Conservation (phyloP, 305 asterid species). For the Solanum hybrid region DNA sequence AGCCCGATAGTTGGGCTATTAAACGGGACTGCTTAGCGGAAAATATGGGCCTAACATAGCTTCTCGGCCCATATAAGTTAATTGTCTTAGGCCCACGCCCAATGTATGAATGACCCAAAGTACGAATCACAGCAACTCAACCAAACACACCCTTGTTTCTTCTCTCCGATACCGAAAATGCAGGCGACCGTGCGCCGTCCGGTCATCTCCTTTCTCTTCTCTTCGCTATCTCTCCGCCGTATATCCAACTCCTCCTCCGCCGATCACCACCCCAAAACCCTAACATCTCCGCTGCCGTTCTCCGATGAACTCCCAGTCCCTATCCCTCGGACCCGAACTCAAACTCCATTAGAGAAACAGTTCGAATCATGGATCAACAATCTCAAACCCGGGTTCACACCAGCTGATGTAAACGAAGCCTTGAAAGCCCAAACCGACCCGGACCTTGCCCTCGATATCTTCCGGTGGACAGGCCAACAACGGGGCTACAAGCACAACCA, state of each 20-base stretch:
- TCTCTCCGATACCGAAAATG: background rate
- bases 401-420: slow-evolving; percentile 55
- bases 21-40: background rate
- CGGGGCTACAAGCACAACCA: slow-evolving; percentile 69
- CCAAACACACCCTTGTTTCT: background rate
- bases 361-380: slow-evolving; percentile 69
- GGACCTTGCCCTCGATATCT: slow-evolving; percentile 83
- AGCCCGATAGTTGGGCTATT: background rate
- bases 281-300: slow-evolving; percentile 14
- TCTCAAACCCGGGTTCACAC: slow-evolving; percentile 79
- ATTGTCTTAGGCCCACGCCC: background rate
- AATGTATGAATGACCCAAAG: background rate
- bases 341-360: slow-evolving; percentile 63
- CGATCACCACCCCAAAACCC: slow-evolving; percentile 9
- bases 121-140: background rate
- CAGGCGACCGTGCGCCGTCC: background rate
- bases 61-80: background rate
- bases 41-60: background rate
- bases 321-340: slow-evolving; percentile 25
- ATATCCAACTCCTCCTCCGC: slow-evolving; percentile 28
- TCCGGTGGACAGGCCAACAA: slow-evolving; percentile 94
- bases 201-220: slow-evolving; percentile 14
- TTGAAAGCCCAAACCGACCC: slow-evolving; percentile 71
- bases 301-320: slow-evolving; percentile 16
- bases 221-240: slow-evolving; percentile 25